Evolutionary conservation across 768 basidiomycete species (phyloP).

Genomic region (Auricularia sp.): DNA sequence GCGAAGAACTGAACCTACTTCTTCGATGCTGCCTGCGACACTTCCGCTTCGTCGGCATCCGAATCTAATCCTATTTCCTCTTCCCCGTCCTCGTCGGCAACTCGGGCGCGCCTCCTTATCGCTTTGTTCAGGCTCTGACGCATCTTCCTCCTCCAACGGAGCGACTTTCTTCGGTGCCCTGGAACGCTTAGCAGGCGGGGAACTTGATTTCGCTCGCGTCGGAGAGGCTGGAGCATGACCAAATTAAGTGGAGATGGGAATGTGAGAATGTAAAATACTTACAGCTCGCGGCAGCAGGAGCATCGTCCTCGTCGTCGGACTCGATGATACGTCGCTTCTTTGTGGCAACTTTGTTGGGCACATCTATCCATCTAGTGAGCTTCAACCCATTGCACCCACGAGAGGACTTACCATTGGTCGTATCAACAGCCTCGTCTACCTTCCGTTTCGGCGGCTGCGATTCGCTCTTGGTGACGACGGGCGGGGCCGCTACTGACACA

Average conservation of each 20-base stretch:
- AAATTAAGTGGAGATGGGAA: neutral
- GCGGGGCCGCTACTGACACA: neutral
- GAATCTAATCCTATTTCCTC: constrained; percentile 29
- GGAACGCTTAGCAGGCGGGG: neutral
- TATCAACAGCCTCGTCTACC: neutral
- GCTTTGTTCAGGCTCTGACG: constrained; percentile 16
- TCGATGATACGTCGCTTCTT: constrained; percentile 30
- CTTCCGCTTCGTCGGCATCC: constrained; percentile 24
- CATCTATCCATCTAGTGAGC: neutral
- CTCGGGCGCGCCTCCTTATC: constrained; percentile 2
- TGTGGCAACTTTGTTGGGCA: neutral
- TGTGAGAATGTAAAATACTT: neutral
- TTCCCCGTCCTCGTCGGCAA: constrained; percentile 19
- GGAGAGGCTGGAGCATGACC: neutral
- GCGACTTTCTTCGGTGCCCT: neutral
- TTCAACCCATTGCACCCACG: neutral
- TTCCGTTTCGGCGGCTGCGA: neutral
- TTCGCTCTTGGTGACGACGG: neutral
- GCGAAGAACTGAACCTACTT: constrained; percentile 33
- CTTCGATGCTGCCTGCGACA: constrained; percentile 41
- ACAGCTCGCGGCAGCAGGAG: neutral
- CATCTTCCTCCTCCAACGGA: constrained; percentile 27
- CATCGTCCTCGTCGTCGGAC: constrained; percentile 25
- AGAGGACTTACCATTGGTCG: neutral
- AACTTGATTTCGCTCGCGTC: neutral